Evolutionary conservation across 2,329 filamentous ascomycete species (phyloP), one percentile per base, ranked within the genome.

Genomic region (Aspergillus oerlinghausenensis): DNA sequence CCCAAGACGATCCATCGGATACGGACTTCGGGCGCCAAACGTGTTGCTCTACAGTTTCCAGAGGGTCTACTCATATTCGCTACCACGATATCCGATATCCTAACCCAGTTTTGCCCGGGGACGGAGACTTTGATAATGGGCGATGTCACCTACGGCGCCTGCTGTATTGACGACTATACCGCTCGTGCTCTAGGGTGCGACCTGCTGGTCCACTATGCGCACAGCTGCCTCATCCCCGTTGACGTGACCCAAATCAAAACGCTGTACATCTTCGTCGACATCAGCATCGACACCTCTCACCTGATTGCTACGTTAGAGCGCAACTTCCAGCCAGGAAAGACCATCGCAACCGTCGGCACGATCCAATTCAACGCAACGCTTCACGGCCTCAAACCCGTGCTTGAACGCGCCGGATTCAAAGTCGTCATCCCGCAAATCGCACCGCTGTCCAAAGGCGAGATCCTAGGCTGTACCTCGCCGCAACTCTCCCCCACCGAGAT

Each of bases 301-400:
- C 82, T 99, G 17, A 77, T 97, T 51, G 88, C 89, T 8, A 94
- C 92, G 0, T 81, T 99, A 49, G 88, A 92, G 70, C 87, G 91
- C 60, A 99, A 97, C 71, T 96, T 97, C 71, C 81, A 86, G 1
- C 77, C 87, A 0, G 89, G 90, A 1, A 96, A 94, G 76, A 93
- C 88, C 0, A 87, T 99, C 56, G 94, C 94, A 4, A 83, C 97
- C 64, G 93, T 99, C 17, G 93, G 94, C 50, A 99, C 94, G 0
- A 99, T 99, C 65, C 94, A 99, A 73, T 99, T 99, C 82, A 99
- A 99, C 75, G 90, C 92, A 38, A 97, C 94, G 0, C 88, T 99
- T 32, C 94, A 99, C 74, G 90, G 90, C 17, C 85, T 96, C 14
- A 86, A 87, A 61, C 82, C 87, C 29, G 83, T 85, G 17, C 83